Base-by-base conservation (phyloP, 495 filamentous ascomycete species). In the Neurospora hispaniola region DNA sequence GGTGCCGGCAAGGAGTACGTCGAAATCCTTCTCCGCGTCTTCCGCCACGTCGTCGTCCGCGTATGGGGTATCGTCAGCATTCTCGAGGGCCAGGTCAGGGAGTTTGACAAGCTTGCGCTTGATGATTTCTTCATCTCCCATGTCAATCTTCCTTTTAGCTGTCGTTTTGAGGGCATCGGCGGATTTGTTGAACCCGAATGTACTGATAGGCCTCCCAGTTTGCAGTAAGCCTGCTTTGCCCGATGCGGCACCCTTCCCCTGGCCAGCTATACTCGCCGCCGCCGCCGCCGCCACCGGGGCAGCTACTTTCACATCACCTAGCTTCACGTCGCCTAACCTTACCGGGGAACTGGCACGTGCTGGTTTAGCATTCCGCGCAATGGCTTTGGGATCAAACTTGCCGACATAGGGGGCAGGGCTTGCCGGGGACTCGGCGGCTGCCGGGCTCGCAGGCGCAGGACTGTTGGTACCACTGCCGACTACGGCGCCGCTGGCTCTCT, bases 361-460 rank as follows among this genome's bases (percentile, higher is more conserved):
- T 39, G 90, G 83, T 71, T 90, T 85, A 16, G 89, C 86, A 78
- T 90, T 92, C 79, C 92, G 94, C 0, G 88, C 91, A 71, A 96
- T 94, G 1, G 91, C 90, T 79, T 96, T 96, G 1, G 92, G 93
- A 75, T 97, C 92, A 75, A 96, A 97, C 79, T 96, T 97, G 71
- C 93, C 92, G 40, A 88, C 83, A 76, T 92, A 94, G 7, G 88
- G 82, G 31, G 85, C 79, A 5, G 82, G 76, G 31, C 81, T 78
- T 70, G 75, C 78, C 16, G 81, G 80, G 31, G 83, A 81, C 35
- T 82, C 81, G 27, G 85, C 81, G 42, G 80, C 79, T 31, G 86
- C 82, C n/a, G 86, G 87, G 73, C 88, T 87, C 70, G 88, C 86
- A 54, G 87, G 81, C 42, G 90, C 79, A 42, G 85, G 82, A 66